Evolutionary conservation across 495 filamentous ascomycete genomes (phyloP).

Genomic region (Penicillium angulare): DNA sequence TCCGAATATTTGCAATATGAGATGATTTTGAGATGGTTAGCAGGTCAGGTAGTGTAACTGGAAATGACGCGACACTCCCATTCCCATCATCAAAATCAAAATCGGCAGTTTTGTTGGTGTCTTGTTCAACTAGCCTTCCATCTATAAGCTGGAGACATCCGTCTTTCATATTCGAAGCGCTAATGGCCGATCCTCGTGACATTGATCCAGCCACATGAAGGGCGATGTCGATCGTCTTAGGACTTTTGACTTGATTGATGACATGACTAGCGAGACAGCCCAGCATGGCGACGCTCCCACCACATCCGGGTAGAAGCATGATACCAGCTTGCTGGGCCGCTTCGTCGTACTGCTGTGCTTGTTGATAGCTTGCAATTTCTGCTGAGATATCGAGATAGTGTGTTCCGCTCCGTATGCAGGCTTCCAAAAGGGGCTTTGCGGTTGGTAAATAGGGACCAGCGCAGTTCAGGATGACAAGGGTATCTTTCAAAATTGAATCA

Average conservation of each 20-base stretch:
- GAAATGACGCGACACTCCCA: conserved; percentile 1
- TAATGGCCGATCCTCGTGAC: conserved; percentile 4
- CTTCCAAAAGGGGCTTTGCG: conserved; percentile 5
- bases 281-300: conserved; percentile 7
- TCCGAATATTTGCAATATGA: neutral
- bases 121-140: neutral
- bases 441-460: conserved; percentile 4
- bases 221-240: conserved; percentile 1
- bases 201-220: conserved; percentile 3
- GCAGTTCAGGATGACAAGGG: conserved; percentile 5
- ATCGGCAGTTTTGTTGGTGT: neutral
- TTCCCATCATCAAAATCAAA: conserved; percentile 8
- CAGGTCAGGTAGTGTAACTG: conserved; percentile 7
- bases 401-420: conserved; percentile 3
- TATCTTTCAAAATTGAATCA: neutral
- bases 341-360: conserved; percentile 1
- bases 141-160: conserved; percentile 4
- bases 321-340: neutral
- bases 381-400: conserved; percentile 7
- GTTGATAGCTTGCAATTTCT: conserved; percentile 1
- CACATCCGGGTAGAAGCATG: conserved; percentile 8
- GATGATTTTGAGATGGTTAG: conserved; percentile 2
- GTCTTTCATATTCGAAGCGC: neutral
- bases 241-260: neutral
- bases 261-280: conserved; percentile 6